Percentiles rank a stretch among this genome's conserved stretches.
Conservation (phyloP, 1,284 basidiomycete species). For the Ganoderma sinense region DNA sequence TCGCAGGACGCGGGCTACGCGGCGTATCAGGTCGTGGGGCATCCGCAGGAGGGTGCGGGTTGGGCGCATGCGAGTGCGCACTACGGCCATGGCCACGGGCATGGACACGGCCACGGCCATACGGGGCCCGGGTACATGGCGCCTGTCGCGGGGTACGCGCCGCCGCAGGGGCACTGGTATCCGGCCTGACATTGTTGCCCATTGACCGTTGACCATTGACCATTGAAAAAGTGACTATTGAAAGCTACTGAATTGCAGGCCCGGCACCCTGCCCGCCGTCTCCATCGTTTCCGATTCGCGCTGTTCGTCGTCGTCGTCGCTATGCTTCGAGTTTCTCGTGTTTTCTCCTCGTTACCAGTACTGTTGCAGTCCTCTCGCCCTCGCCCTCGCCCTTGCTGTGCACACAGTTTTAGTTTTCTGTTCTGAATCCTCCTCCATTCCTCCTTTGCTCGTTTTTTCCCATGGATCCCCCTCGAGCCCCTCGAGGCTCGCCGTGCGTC, state of each 20-base stretch:
- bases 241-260: neutral
- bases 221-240: too few relatives aligned
- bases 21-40: constrained; percentile 7
- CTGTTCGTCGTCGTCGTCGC: constrained; percentile 1
- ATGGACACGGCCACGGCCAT: neutral
- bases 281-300: neutral
- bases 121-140: constrained; percentile 13
- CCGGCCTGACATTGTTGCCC: neutral
- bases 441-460: neutral
- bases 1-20: constrained; percentile 13
- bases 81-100: too few relatives aligned
- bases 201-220: too few relatives aligned
- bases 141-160: constrained; percentile 16
- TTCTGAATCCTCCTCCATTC: neutral
- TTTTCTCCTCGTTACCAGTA: neutral
- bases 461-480: neutral
- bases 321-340: neutral
- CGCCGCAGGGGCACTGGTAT: constrained; percentile 23
- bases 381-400: neutral
- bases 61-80: constrained; percentile 16
- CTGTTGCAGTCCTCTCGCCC: neutral
- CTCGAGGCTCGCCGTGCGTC: neutral
- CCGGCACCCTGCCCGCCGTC: neutral
- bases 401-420: neutral
- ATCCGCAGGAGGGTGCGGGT: constrained; percentile 4